Evolutionary conservation across 495 filamentous ascomycete genomes (phyloP).

Genomic region (Neurospora africana): DNA sequence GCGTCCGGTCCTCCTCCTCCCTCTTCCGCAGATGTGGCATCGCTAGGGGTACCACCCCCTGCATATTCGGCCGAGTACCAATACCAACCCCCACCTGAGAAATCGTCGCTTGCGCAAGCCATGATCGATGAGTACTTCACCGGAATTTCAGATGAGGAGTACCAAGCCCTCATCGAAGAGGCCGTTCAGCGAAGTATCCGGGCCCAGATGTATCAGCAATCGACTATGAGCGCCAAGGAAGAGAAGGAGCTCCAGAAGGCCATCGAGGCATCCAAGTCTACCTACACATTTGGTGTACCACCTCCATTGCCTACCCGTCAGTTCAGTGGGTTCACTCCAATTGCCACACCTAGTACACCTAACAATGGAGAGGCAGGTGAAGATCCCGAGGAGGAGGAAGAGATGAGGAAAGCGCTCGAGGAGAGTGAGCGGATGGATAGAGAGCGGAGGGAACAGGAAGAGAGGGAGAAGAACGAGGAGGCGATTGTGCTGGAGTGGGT

Average conservation of each 20-base stretch:
- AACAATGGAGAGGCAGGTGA: neutral
- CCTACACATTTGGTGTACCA: constrained; percentile 3
- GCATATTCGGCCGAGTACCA: neutral
- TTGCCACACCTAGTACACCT: neutral
- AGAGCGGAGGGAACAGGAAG: constrained; percentile 26
- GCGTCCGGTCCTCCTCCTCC: constrained; percentile 1
- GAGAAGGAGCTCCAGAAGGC: constrained; percentile 40
- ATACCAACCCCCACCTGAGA: neutral
- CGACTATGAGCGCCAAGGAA: constrained; percentile 14
- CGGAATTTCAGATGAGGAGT: constrained; percentile 39
- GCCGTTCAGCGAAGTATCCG: constrained; percentile 44
- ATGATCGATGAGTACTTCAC: constrained; percentile 19
- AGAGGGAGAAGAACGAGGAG: constrained; percentile 49
- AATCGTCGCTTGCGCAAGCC: neutral
- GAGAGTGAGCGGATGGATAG: constrained; percentile 34
- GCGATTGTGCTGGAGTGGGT: constrained; percentile 66
- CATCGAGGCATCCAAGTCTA: constrained; percentile 31
- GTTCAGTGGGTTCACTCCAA: neutral
- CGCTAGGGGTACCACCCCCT: neutral
- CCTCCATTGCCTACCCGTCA: neutral
- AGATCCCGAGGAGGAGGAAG: constrained; percentile 31
- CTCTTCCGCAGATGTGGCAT: neutral
- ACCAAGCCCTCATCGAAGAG: constrained; percentile 47
- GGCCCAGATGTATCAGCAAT: constrained; percentile 21
- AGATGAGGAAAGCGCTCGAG: constrained; percentile 33